Evolutionary conservation across 2,329 filamentous ascomycete genomes (phyloP).

Genomic region (Mycocentrospora acerina): DNA sequence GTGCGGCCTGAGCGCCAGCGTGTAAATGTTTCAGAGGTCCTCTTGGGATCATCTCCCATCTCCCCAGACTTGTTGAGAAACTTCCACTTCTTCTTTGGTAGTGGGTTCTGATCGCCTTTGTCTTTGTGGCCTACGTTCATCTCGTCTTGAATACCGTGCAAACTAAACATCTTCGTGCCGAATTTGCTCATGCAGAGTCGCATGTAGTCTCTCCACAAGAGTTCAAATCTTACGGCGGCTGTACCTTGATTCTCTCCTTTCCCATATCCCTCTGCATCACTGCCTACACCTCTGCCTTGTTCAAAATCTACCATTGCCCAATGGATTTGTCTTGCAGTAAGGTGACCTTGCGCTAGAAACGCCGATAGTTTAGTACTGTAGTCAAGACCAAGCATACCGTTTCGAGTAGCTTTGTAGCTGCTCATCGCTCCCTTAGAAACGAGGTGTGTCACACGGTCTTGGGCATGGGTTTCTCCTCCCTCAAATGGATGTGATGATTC

Average conservation of each 20-base stretch:
- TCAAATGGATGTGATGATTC: conserved; percentile 65
- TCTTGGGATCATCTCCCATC: conserved; percentile 47
- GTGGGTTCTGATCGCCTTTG: conserved; percentile 33
- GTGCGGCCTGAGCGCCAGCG: conserved; percentile 68
- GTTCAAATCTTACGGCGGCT: conserved; percentile 67
- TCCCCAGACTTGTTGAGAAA: conserved; percentile 20
- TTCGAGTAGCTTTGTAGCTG: conserved; percentile 69
- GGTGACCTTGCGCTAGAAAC: conserved; percentile 70
- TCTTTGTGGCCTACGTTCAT: conserved; percentile 5
- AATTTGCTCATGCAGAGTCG: conserved; percentile 73
- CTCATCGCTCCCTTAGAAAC: conserved; percentile 62
- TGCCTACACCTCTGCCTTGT: conserved; percentile 53
- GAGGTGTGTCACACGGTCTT: conserved; percentile 61
- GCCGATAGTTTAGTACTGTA: conserved; percentile 77
- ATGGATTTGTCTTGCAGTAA: conserved; percentile 74
- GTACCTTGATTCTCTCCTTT: conserved; percentile 73
- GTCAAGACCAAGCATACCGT: conserved; percentile 68
- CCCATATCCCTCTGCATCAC: conserved; percentile 56
- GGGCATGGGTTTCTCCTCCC: conserved; percentile 66
- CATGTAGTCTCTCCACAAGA: conserved; percentile 81
- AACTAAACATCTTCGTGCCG: conserved; percentile 62
- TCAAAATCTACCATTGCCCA: conserved; percentile 69
- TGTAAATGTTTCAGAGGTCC: conserved; percentile 49
- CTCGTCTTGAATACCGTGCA: conserved; percentile 63
- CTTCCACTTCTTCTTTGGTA: conserved; percentile 43